Evolutionary conservation across 768 basidiomycete species (phyloP).

Genomic region (Phallus indusiatus): DNA sequence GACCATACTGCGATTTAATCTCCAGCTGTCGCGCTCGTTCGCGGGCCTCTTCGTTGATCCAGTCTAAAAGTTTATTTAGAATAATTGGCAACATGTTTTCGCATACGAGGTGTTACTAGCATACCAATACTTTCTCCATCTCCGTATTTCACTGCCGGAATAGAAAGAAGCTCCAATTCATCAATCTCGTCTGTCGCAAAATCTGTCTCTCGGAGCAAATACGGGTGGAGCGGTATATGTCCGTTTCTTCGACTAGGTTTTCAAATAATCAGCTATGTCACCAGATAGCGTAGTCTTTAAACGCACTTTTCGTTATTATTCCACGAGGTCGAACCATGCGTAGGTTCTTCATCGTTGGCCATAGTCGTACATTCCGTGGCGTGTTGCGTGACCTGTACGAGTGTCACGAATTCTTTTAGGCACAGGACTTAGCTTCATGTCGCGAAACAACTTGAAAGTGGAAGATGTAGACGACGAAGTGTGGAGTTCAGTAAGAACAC

Average conservation of each 20-base stretch:
- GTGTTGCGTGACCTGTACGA: neutral
- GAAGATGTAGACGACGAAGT: neutral
- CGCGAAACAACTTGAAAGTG: too few species aligned
- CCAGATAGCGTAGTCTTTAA: neutral
- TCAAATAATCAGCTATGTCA: too few species aligned
- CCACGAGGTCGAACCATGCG: neutral
- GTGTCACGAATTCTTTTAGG: neutral
- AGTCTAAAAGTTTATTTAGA: slow-evolving; percentile 8
- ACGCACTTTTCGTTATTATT: neutral
- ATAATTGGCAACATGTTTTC: neutral
- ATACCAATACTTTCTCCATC: slow-evolving; percentile 8
- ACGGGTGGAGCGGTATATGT: neutral
- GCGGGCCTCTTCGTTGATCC: slow-evolving; percentile 14
- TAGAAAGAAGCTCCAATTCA: neutral
- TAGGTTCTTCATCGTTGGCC: neutral
- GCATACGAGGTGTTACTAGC: neutral
- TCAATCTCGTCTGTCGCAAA: neutral
- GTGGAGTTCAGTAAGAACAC: slow-evolving; percentile 1
- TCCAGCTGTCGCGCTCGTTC: slow-evolving; percentile 11
- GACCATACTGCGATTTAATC: slow-evolving; percentile 28
- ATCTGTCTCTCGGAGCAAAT: too few species aligned
- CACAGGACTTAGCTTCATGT: neutral
- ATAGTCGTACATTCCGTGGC: neutral
- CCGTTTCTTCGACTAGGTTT: neutral
- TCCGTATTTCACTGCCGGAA: neutral